Evolutionary conservation across 768 basidiomycete genomes (phyloP).

Genomic region (Phanerodontia chrysosporium): DNA sequence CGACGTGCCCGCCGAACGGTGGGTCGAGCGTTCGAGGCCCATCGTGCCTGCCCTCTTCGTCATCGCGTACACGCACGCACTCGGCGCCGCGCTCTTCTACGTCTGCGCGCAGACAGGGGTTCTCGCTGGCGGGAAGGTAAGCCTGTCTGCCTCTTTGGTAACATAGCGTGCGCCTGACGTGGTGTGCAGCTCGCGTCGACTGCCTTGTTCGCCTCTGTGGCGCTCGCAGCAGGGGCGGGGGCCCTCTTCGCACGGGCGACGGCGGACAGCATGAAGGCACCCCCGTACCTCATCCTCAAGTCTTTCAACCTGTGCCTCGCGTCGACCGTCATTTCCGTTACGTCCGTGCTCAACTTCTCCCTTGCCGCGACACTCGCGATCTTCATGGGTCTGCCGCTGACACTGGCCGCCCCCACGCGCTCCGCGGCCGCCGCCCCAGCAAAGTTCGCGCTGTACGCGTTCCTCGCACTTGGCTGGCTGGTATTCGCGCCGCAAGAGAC

Average conservation of each 20-base stretch:
- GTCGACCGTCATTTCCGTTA: slow-evolving; percentile 82
- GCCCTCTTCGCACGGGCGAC: not conserved
- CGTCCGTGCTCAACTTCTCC: slow-evolving; percentile 89
- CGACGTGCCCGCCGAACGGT: slow-evolving; percentile 19
- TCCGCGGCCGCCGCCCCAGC: slow-evolving; percentile 23
- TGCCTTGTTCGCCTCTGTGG: not conserved
- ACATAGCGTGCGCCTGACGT: not conserved
- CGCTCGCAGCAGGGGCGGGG: not conserved
- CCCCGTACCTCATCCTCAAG: slow-evolving; percentile 52
- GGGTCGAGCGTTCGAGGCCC: slow-evolving; percentile 49
- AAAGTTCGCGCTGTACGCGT: slow-evolving; percentile 35
- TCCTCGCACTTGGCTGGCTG: slow-evolving; percentile 60
- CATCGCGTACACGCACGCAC: slow-evolving; percentile 50
- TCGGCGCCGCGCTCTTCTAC: slow-evolving; percentile 51
- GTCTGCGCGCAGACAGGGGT: slow-evolving; percentile 43
- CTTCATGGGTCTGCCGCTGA: slow-evolving; percentile 61
- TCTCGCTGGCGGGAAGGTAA: slow-evolving; percentile 37
- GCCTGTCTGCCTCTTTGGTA: slow-evolving; percentile 4
- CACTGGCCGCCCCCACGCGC: slow-evolving; percentile 34
- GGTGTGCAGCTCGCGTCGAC: not conserved
- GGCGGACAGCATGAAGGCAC: slow-evolving; percentile 21
- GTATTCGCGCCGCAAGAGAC: slow-evolving; percentile 41
- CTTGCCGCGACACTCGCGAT: slow-evolving; percentile 72
- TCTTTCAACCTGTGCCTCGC: slow-evolving; percentile 77
- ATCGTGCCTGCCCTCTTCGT: slow-evolving; percentile 50